These are phyloP conservation scores for Pseudonectria foliicola DNA, from an alignment of 2,329 filamentous ascomycete genomes.

Conservation along the genomic window DNA sequence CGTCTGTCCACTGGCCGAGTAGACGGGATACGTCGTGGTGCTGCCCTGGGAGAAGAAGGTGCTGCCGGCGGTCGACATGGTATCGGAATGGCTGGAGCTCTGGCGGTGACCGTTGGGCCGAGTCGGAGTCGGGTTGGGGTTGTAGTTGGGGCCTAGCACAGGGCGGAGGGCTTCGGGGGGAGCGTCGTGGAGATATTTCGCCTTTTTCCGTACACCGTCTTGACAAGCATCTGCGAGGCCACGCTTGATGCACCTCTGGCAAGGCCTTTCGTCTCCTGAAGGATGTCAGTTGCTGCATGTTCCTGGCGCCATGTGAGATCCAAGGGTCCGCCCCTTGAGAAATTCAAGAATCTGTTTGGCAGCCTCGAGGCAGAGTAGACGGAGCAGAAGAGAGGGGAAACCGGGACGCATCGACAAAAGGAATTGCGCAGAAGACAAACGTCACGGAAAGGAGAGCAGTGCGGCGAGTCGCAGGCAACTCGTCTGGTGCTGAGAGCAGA, in stretches of 20 bases:
- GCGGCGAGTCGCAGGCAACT: no score
- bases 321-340: no score
- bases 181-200: slow-evolving; percentile 96
- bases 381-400: background rate
- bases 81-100: slow-evolving; percentile 41
- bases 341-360: no score
- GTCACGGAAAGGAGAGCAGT: no score
- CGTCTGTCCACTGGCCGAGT: slow-evolving; percentile 36
- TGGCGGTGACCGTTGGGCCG: slow-evolving; percentile 41
- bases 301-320: slow-evolving; percentile 2
- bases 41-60: slow-evolving; percentile 43
- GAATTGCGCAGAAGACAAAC: no score
- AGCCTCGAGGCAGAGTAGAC: no score
- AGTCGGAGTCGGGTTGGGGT: slow-evolving; percentile 45
- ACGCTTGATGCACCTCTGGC: slow-evolving; percentile 88
- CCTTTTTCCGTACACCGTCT: slow-evolving; percentile 96
- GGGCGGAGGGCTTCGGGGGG: slow-evolving; percentile 82
- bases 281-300: slow-evolving; percentile 13
- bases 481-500: no score
- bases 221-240: slow-evolving; percentile 86
- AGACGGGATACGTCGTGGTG: slow-evolving; percentile 44
- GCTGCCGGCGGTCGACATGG: slow-evolving; percentile 34
- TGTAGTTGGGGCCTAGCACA: slow-evolving; percentile 68
- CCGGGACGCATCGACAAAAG: no score
- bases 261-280: slow-evolving; percentile 88